Percentiles rank a stretch among this genome's conserved stretches.
Conservation (phyloP, 768 basidiomycete species). For the Lactarius evosmus region DNA sequence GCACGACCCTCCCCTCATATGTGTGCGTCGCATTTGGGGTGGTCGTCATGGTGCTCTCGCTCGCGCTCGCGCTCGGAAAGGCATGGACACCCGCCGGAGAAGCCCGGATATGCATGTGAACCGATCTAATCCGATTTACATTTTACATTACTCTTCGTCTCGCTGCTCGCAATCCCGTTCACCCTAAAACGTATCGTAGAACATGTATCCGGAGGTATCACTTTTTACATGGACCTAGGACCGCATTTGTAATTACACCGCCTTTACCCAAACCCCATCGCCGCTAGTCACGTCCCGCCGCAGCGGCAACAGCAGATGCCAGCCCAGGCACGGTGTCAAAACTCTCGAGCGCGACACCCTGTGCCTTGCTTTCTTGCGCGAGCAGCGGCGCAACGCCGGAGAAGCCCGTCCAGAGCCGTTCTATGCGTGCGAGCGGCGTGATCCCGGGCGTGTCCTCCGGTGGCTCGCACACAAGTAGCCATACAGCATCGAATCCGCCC, state of each 20-base stretch:
- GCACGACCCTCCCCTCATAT: constrained; percentile 64
- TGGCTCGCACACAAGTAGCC: constrained; percentile 80
- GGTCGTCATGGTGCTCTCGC: constrained; percentile 72
- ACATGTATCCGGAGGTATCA: constrained; percentile 23
- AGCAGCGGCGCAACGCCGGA: constrained; percentile 68
- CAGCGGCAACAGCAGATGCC: constrained; percentile 10
- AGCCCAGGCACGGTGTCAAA: constrained; percentile 39
- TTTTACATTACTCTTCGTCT: neutral
- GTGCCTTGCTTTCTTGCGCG: constrained; percentile 62
- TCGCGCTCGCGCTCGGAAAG: constrained; percentile 73
- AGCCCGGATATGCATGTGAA: constrained; percentile 67
- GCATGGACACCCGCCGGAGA: constrained; percentile 71
- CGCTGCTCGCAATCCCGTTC: neutral
- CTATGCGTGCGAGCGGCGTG: constrained; percentile 55
- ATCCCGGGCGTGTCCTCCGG: constrained; percentile 40
- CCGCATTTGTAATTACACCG: constrained; percentile 10
- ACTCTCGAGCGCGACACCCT: constrained; percentile 63
- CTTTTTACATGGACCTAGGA: constrained; percentile 15
- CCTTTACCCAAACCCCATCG: too few relatives aligned
- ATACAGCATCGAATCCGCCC: constrained; percentile 96
- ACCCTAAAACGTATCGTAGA: constrained; percentile 1
- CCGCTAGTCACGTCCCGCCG: constrained; percentile 1
- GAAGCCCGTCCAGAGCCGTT: constrained; percentile 66
- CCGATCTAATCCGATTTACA: constrained; percentile 9
- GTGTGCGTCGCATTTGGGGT: constrained; percentile 71